Percentiles rank a stretch among this genome's conserved stretches.
Conservation (phyloP, 768 basidiomycete species). For the Mycena pura region DNA sequence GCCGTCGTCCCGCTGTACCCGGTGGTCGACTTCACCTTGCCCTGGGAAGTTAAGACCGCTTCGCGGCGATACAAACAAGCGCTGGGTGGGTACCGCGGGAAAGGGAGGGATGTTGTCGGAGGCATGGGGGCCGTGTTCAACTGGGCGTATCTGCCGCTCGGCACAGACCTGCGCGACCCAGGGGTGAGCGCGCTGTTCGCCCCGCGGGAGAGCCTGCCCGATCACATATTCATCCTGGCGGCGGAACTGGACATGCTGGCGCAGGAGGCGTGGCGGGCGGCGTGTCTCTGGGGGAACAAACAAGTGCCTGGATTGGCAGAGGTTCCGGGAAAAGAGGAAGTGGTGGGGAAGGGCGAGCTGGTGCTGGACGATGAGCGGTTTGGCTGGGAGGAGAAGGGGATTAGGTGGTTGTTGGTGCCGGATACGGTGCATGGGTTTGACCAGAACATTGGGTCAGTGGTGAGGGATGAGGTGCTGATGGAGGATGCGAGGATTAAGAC, state of each 20-base stretch:
- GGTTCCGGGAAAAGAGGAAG: neutral
- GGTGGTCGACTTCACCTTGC: neutral
- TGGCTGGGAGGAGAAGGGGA: neutral
- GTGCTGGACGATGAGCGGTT: neutral
- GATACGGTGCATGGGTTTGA: neutral
- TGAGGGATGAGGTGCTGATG: too few relatives aligned
- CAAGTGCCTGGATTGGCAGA: neutral
- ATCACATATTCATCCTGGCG: neutral
- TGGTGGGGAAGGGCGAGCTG: neutral
- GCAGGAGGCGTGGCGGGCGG: neutral
- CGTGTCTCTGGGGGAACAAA: neutral
- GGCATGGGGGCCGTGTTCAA: neutral
- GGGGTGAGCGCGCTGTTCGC: neutral
- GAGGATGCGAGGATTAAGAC: too few relatives aligned
- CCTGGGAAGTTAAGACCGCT: neutral
- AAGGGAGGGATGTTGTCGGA: neutral
- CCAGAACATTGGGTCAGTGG: too few relatives aligned
- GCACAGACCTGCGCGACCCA: neutral
- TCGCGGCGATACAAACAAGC: neutral
- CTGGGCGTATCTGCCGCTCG: neutral
- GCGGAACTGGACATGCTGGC: neutral
- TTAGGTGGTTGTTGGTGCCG: too few relatives aligned
- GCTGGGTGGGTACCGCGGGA: neutral
- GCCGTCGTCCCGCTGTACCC: neutral
- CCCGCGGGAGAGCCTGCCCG: too few relatives aligned